These are phyloP conservation scores for Zygotorulaspora danielsina DNA, from an alignment of 805 yeast genomes.

Conservation along the genomic window DNA sequence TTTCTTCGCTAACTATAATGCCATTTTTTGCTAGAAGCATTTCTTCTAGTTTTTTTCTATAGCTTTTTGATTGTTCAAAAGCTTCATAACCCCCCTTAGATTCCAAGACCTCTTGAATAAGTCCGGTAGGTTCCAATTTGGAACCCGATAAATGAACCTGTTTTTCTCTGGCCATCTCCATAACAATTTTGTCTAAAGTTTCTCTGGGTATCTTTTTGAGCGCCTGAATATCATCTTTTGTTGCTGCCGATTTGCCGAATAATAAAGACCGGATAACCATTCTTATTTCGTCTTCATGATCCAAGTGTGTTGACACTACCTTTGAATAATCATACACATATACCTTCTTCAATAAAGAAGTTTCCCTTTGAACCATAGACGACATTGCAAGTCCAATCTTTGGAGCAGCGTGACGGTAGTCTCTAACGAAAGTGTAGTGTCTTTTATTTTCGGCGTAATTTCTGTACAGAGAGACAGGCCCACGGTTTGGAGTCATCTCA, in stretches of 20 bases:
- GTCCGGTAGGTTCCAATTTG: slow-evolving; percentile 31
- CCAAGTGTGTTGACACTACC: slow-evolving; percentile 6
- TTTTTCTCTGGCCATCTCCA: slow-evolving; percentile 45
- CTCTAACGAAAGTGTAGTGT: slow-evolving; percentile 42
- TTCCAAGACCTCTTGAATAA: slow-evolving; percentile 24
- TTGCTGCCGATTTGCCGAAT: slow-evolving; percentile 28
- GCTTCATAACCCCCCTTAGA: slow-evolving; percentile 34
- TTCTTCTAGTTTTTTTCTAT: slow-evolving; percentile 42
- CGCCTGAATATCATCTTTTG: slow-evolving; percentile 29
- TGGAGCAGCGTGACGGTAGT: slow-evolving; percentile 24
- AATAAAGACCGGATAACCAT: slow-evolving; percentile 37
- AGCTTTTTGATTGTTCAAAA: slow-evolving; percentile 44
- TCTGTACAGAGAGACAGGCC: slow-evolving; percentile 26
- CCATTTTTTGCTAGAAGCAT: slow-evolving; percentile 49
- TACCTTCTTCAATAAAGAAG: slow-evolving; percentile 41
- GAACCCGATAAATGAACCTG: slow-evolving; percentile 51
- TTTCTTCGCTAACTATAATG: slow-evolving; percentile 46
- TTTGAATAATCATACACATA: slow-evolving; percentile 15
- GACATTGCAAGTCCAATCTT: slow-evolving; percentile 47
- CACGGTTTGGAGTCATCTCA: slow-evolving; percentile 34
- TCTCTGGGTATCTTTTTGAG: slow-evolving; percentile 47
- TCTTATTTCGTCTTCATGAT: slow-evolving; percentile 28
- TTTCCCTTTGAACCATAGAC: slow-evolving; percentile 71
- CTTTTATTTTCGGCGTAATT: slow-evolving; percentile 45
- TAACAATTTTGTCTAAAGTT: slow-evolving; percentile 42